Percentiles rank a stretch among this genome's conserved stretches.
Evolutionary conservation across 2,329 filamentous ascomycete genomes (phyloP).

Genomic region (Paracorniculantispora psalliotae): DNA sequence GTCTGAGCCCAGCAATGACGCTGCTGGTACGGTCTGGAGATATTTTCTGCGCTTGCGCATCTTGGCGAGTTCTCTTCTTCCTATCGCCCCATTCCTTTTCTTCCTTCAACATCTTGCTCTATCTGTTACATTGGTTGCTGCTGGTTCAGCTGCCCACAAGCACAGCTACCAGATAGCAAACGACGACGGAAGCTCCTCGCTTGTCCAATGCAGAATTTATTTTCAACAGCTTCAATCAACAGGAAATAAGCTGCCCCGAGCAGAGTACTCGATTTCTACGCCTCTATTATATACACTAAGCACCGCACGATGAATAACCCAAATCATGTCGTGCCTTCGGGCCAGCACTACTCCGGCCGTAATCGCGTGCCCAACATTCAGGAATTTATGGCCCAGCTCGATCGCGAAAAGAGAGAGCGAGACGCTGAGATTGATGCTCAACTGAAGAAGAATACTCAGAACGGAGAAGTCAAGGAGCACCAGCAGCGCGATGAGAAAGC

Average conservation of each 20-base stretch:
- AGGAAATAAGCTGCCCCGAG: not conserved
- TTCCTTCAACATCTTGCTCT: not conserved
- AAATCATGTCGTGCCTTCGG: constrained; percentile 39
- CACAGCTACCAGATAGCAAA: not conserved
- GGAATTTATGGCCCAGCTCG: constrained; percentile 74
- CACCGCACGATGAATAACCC: constrained; percentile 31
- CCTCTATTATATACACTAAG: not conserved
- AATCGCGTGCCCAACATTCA: constrained; percentile 87
- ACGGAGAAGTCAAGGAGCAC: constrained; percentile 39
- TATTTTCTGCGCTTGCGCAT: not conserved
- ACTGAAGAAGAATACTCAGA: constrained; percentile 32
- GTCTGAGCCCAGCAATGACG: not conserved
- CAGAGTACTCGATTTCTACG: not conserved
- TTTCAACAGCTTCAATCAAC: not conserved
- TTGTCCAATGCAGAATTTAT: not conserved
- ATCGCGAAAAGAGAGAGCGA: constrained; percentile 70
- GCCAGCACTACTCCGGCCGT: constrained; percentile 71
- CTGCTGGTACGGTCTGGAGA: not conserved
- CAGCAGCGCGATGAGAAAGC: constrained; percentile 29
- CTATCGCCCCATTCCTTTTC: not conserved
- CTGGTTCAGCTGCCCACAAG: not conserved
- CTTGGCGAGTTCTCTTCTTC: not conserved
- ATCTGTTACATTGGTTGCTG: not conserved
- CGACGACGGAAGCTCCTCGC: not conserved
- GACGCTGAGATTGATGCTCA: constrained; percentile 66